These are phyloP conservation scores for Peterozyma xylosa DNA, from an alignment of 805 yeast species.

Conservation along the genomic window DNA sequence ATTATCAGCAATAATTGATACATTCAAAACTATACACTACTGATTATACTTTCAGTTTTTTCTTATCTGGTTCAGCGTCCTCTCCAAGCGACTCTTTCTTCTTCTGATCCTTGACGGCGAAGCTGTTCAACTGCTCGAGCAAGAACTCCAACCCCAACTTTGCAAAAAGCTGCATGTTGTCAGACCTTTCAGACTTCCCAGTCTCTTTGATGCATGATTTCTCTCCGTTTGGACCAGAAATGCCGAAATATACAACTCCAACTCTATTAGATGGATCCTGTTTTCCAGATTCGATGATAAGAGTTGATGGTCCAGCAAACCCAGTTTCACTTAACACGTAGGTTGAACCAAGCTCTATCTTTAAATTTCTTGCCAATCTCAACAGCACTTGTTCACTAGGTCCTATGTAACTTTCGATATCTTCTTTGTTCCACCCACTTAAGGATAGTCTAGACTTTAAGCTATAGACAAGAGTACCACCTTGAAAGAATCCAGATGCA, in stretches of 20 bases:
- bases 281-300: constrained; percentile 25
- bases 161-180: constrained; percentile 76
- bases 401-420: constrained; percentile 68
- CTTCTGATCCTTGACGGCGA: not conserved
- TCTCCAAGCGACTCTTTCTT: not conserved
- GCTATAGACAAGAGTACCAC: constrained; percentile 77
- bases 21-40: too few relatives aligned
- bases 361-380: constrained; percentile 69
- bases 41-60: too few relatives aligned
- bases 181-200: constrained; percentile 41
- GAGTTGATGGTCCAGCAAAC: constrained; percentile 69
- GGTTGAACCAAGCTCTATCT: constrained; percentile 76
- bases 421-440: constrained; percentile 72
- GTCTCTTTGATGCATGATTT: constrained; percentile 38
- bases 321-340: constrained; percentile 83
- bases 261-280: constrained; percentile 22
- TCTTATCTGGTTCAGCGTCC: too few relatives aligned
- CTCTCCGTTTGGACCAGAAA: constrained; percentile 59
- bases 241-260: constrained; percentile 68
- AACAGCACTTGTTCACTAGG: constrained; percentile 72
- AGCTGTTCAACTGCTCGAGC: constrained; percentile 34
- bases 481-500: constrained; percentile 76
- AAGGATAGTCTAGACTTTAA: constrained; percentile 65
- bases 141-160: constrained; percentile 54
- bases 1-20: too few relatives aligned